Evolutionary conservation across 108 stramenopile genomes (phyloP), one percentile per base, ranked within the genome.

Genomic region (Pseudonitzschia multiseries): DNA sequence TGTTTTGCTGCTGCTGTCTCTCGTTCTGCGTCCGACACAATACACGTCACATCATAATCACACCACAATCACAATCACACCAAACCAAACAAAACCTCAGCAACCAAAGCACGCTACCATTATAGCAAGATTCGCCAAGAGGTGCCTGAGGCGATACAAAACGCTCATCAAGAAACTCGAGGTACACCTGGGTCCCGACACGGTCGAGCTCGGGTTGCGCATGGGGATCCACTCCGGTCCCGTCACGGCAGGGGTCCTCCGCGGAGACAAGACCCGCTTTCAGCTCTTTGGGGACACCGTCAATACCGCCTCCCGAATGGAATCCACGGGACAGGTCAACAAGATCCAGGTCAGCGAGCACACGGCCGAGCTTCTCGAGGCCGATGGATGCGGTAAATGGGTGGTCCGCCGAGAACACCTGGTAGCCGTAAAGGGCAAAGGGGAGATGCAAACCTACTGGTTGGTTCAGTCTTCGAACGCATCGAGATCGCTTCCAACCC

Each of bases 261-360:
- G 86, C 4, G 86, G 86, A 36, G 79, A 81, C 24, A 84, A 81
- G 62, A 77, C 81, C 31, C 79, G 86, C 15, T 87, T 83, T 29
- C 81, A 84, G 42, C 59, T 87, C 15, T 84, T 87, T 60, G 86
- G 86, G 15, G 85, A 86, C 57, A 86, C 85, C 5, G 81, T 86
- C 69, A 86, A 86, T 57, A 84, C 83, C 9, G 85, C 85, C 0
- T 72, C 73, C 18, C 75, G 82, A 42, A 86, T 84, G 85, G 85
- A 86, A 42, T 84, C 83, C 40, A 86, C 85, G 24, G 78, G 85
- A 14, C 6, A 59, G 12, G 57, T 62, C 27, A 71, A 81, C 14
- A 84, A 73, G 71, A 86, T 86, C 26, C 85, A 86, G 66, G 80
- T 84, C 27, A 84, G 83, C 20, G 70, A 68, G 33, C 76, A 82